Base-by-base conservation (phyloP, 108 stramenopile species). In the Skeletonema costatum region DNA sequence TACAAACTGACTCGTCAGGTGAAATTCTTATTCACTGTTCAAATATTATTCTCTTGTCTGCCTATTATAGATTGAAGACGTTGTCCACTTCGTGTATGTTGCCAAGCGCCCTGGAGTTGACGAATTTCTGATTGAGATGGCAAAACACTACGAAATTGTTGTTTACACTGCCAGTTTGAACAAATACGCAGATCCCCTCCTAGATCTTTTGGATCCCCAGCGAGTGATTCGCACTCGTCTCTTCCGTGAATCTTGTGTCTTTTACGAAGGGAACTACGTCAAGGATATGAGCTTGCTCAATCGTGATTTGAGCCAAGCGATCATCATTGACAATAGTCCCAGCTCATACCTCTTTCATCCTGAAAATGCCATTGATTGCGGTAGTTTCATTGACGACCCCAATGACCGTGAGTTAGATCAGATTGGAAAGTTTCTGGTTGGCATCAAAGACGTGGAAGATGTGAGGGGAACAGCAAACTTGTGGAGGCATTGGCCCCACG, bases 271-370 rank as follows among this genome's bases (percentile, higher is more conserved):
- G 25, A 97, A 96, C 76, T 99, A 98, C 71, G 97, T 99, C 68
- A 99, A 99, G 86, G 99, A 98, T 70, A 72, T 98, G 73, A 87
- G 80, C 67, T 53, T 96, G 31, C 66, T 98, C 38, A 89, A 93
- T 53, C 90, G 98, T 44, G 95, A 97, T 56, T 70, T 99, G 5
- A 78, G 75, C 9, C 83, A 94, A 62, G 76, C 89, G 14, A 99
- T 99, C 66, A 98, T 99, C 66, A 96, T 99, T 56, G 99, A 99
- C 73, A 99, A 99, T 78, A 97, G 96, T 46, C 98, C 99, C 36
- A 92, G 86, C 68, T 95, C 96, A 7, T 99, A 98, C 75, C 78
- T 97, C 67, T 98, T 99, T 71, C 98, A 99, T 74, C 99, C 99
- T 7, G 98, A 98, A 71, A 98, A 98, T 68, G 99, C 99, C 2